Evolutionary conservation across 2,329 filamentous ascomycete species (phyloP), one percentile per base, ranked within the genome.

Genomic region (Pestalotiopsis sp.): DNA sequence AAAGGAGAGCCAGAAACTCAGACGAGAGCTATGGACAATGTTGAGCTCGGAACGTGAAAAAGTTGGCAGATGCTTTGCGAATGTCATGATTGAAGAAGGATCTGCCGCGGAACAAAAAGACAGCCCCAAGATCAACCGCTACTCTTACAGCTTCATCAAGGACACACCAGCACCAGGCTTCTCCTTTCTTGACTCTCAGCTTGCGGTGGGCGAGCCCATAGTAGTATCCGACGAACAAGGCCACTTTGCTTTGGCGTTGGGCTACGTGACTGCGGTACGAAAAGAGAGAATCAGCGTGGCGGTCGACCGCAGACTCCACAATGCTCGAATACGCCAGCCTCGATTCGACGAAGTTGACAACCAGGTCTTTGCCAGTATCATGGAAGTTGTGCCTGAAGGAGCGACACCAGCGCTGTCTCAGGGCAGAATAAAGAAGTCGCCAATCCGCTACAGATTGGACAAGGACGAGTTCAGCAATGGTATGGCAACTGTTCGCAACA

Each of bases 401-500:
- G 84, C 83, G 45, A 81, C 81, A 0, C 81, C 84, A 27, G 82
- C 87, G 45, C 82, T 88, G 68, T 84, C 86, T 4, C 80, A 87
- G 56, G 83, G 82, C 36, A 86, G 84, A 72, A 83, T 85, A 72
- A 83, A 85, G 68, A 83, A 85, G 68, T 79, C 86, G 3, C 88
- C 88, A 3, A 82, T 92, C 5, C 85, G 89, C 63, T 99, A 97
- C 75, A 92, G 96, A 27, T 84, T 99, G 3, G 96, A 99, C 81
- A 98, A 98, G 78, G 96, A 99, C 75, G 96, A 99, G 77, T 99
- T 99, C 80, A 97, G 94, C 81, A 98, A 97, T 75, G 96, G 96
- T 68, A 97, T 99, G 93, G 94, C 96, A 3, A 92, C 92, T 38
- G 93, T 97, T 60, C 91, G 96, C 66, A 98, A 97, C 80, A 99